Evolutionary conservation across 2,329 filamentous ascomycete species (phyloP).

Genomic region (Chrysoporthe deuterocubensis): DNA sequence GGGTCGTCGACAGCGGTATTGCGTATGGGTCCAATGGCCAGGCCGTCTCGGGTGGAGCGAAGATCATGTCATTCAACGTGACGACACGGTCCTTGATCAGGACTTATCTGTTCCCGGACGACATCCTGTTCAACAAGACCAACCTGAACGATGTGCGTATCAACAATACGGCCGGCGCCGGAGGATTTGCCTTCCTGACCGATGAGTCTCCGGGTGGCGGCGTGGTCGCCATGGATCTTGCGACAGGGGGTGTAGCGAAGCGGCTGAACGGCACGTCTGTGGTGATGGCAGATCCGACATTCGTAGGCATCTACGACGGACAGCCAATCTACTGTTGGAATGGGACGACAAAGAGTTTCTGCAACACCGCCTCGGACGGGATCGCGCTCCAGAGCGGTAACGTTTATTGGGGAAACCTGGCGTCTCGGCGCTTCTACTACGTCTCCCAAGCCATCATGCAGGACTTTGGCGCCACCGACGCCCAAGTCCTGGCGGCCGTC

Average conservation of each 20-base stretch:
- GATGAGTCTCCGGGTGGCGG: constrained; percentile 44
- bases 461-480: constrained; percentile 39
- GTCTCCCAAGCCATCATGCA: constrained; percentile 41
- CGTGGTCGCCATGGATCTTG: constrained; percentile 44
- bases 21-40: constrained; percentile 34
- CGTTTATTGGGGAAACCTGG: constrained; percentile 47
- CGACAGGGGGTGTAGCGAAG: constrained; percentile 39
- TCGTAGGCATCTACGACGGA: constrained; percentile 44
- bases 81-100: constrained; percentile 36
- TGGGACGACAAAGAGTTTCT: constrained; percentile 38
- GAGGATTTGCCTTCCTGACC: constrained; percentile 46
- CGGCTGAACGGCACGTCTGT: constrained; percentile 44
- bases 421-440: constrained; percentile 46
- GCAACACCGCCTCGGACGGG: constrained; percentile 40
- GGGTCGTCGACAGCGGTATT: constrained; percentile 47
- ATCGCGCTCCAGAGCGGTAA: constrained; percentile 46
- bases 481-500: constrained; percentile 41
- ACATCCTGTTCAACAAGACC: constrained; percentile 39
- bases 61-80: constrained; percentile 47
- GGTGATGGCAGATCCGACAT: constrained; percentile 43
- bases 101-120: constrained; percentile 44
- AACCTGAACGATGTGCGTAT: constrained; percentile 48
- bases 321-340: constrained; percentile 42
- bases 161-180: constrained; percentile 45
- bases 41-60: constrained; percentile 42